A percentile compares a stretch with the other conserved stretches of the same genome.
phyloP scores from a whole-genome alignment of 441 rosid species.

The Syzygium syzygioides region DNA sequence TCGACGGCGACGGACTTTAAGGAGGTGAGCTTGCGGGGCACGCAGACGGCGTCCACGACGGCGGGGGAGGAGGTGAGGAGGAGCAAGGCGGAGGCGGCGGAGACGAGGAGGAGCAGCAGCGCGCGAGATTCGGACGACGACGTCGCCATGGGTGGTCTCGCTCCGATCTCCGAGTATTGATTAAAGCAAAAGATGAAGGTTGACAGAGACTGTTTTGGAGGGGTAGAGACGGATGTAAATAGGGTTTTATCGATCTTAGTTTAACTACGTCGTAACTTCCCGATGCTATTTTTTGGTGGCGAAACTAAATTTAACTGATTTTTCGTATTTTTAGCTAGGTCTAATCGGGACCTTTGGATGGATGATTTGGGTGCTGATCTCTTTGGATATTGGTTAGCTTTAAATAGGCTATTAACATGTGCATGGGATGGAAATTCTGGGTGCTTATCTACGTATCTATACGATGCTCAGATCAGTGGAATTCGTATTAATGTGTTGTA shows the following conservation, averaged over 20 bases:
- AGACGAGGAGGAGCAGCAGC: background rate
- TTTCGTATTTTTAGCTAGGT: background rate
- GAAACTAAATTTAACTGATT: background rate
- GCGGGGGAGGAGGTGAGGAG: background rate
- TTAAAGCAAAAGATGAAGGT: background rate
- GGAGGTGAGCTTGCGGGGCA: background rate
- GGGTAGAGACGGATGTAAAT: background rate
- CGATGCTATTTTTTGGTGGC: background rate
- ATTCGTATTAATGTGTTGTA: background rate
- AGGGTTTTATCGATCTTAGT: background rate
- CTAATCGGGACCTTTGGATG: background rate
- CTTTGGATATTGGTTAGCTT: background rate
- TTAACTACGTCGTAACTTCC: background rate
- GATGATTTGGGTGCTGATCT: background rate
- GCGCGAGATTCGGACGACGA: background rate
- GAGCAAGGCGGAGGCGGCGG: background rate
- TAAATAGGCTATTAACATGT: background rate
- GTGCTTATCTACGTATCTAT: accelerated
- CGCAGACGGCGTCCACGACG: background rate
- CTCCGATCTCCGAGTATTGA: background rate
- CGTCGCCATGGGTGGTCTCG: background rate
- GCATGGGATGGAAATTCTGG: background rate
- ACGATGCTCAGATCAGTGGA: accelerated
- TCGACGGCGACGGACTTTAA: background rate
- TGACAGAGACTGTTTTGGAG: background rate